These are phyloP conservation scores for Xylariales sp. DNA, from an alignment of 2,329 filamentous ascomycete genomes.

Conservation along the genomic window DNA sequence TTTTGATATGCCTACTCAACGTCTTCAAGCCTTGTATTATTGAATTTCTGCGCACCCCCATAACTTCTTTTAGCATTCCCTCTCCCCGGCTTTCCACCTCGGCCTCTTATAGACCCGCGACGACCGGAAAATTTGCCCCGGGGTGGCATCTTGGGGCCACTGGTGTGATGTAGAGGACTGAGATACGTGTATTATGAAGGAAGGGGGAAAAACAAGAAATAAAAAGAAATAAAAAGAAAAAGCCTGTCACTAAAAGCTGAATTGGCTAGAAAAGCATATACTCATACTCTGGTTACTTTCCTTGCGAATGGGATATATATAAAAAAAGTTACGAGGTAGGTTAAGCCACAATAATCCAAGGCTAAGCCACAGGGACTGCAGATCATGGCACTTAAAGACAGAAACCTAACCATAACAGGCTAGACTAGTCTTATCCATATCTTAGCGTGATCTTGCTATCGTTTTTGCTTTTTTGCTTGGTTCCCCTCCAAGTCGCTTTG, in stretches of 20 bases:
- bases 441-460: conserved; percentile 38
- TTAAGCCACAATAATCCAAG: conserved; percentile 32
- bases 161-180: not conserved
- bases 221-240: not conserved
- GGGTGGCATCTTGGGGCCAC: conserved; percentile 37
- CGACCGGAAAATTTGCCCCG: conserved; percentile 42
- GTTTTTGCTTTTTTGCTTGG: not conserved
- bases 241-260: not conserved
- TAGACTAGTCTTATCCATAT: conserved; percentile 14
- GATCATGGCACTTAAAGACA: not conserved
- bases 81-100: conserved; percentile 36
- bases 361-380: conserved; percentile 35
- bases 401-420: conserved; percentile 7
- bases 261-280: not conserved
- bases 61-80: conserved; percentile 44
- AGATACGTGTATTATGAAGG: not conserved
- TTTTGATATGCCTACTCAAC: conserved; percentile 53
- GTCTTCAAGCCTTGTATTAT: conserved; percentile 59
- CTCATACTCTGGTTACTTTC: not conserved
- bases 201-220: not conserved
- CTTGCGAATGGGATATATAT: conserved; percentile 26
- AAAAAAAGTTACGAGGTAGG: conserved; percentile 34
- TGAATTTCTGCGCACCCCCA: conserved; percentile 55
- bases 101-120: conserved; percentile 43
- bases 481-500: conserved; percentile 34